Conservation (phyloP, 179 eudicot genomes). For the Kewa caespitosa region DNA sequence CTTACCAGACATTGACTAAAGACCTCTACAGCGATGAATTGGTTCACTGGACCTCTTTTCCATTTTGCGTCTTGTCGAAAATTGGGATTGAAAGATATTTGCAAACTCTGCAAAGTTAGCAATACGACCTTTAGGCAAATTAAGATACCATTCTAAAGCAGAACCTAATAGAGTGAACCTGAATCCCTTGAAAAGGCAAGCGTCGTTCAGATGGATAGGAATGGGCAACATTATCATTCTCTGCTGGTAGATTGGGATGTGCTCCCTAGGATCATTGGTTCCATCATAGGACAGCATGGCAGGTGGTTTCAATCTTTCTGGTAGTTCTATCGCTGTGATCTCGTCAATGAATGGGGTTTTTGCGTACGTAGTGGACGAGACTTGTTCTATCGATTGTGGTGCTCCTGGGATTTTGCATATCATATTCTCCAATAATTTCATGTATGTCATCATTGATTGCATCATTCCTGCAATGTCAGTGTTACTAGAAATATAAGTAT, state of each 20-base stretch:
- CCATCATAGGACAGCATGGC: neutral
- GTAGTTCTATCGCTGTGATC: neutral
- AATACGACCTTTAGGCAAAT: too few relatives aligned
- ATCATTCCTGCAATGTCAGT: neutral
- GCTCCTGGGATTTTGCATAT: neutral
- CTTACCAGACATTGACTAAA: neutral
- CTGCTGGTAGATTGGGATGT: neutral
- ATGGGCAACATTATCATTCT: neutral
- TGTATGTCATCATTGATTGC: too few relatives aligned
- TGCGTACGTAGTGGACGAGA: neutral
- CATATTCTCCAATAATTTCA: neutral
- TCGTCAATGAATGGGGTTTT: neutral
- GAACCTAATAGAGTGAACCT: neutral
- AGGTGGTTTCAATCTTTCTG: neutral
- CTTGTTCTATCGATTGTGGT: neutral
- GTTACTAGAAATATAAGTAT: neutral
- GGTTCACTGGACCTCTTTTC: neutral
- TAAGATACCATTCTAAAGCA: neutral
- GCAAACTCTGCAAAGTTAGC: too few relatives aligned
- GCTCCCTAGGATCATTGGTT: neutral
- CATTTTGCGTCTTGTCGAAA: neutral
- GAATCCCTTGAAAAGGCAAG: neutral
- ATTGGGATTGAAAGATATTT: too few relatives aligned
- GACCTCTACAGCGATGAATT: neutral
- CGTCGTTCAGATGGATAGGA: neutral